Evolutionary conservation across 1,284 basidiomycete genomes (phyloP), one percentile per base, ranked within the genome.

Genomic region (Pholiota adiposa): DNA sequence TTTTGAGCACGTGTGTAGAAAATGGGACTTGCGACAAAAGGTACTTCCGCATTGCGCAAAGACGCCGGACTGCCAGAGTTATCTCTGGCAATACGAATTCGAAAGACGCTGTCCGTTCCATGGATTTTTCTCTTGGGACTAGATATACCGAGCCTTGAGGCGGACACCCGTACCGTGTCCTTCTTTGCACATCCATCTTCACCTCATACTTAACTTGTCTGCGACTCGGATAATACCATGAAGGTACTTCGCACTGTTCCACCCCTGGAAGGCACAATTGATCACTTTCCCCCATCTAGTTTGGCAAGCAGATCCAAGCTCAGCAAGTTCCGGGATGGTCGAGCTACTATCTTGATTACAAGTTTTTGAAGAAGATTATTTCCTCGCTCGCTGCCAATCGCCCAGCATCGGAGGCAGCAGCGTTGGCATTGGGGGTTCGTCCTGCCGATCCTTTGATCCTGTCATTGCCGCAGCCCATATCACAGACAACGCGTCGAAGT

Each of bases 271-370:
- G 33, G 46, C 58, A 12, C 59, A 8, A 55, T 62, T 60, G 54
- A 58, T 49, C 40, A 50, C 61, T 48, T 63, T 54, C 44, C 21
- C 55, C 51, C 54, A 40, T 50, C 19, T 67, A 99, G 96, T 99
- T 99, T 76, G 97, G 97, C 69, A 99, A 99, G 81, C 93, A 96
- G 68, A 96, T 99, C 67, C 95, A 97, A 76, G 90, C 93, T 34
- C 93, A 97, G 76, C 96, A 98, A 79, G 90, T 98, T 59, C 96
- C 97, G 55, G 96, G 96, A 79, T 99, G 97, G 97, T 94, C 93
- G 21, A 77, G 85, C 29, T 96, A 94, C 79, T 99, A 99, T 77
- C 87, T 98, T 67, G 97, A 99, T 80, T 99, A 99, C 85, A 99
- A 99, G 81, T 92, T 92, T 68, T 83, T 97, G 73, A 97, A 97